phyloP scores from a whole-genome alignment of 2,329 filamentous ascomycete genomes.

The Chaetomiaceae sp. region DNA sequence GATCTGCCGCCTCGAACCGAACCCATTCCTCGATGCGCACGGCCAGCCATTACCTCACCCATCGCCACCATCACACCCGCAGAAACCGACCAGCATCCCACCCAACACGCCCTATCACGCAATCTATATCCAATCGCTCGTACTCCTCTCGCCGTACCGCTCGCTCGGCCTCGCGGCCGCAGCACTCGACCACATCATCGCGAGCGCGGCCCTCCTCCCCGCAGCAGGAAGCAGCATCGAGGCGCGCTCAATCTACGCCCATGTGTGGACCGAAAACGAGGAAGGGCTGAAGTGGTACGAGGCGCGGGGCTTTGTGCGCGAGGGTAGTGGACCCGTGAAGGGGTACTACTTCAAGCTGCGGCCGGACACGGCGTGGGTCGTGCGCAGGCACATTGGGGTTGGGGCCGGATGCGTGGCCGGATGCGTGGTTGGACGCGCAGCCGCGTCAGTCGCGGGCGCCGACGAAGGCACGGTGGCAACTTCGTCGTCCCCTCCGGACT shows the following conservation, averaged over 20 bases:
- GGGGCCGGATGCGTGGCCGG: background rate
- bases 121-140: conserved; percentile 62
- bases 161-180: conserved; percentile 55
- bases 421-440: too few relatives aligned
- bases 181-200: conserved; percentile 50
- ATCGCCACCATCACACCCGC: background rate
- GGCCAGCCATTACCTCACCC: conserved; percentile 15
- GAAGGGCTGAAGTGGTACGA: conserved; percentile 61
- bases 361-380: conserved; percentile 58
- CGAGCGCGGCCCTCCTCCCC: conserved; percentile 36
- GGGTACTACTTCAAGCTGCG: conserved; percentile 61
- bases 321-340: conserved; percentile 42
- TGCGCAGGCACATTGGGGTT: conserved; percentile 42
- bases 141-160: conserved; percentile 60
- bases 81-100: conserved; percentile 1
- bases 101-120: conserved; percentile 35
- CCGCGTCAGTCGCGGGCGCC: too few relatives aligned
- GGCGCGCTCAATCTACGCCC: conserved; percentile 52
- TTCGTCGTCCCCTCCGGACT: too few relatives aligned
- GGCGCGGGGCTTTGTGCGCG: conserved; percentile 51
- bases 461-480: too few relatives aligned
- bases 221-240: conserved; percentile 35
- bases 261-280: conserved; percentile 64
- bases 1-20: conserved; percentile 58
- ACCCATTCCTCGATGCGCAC: conserved; percentile 31